phyloP scores from a whole-genome alignment of 441 rosid species.

The Sinapis alba region DNA sequence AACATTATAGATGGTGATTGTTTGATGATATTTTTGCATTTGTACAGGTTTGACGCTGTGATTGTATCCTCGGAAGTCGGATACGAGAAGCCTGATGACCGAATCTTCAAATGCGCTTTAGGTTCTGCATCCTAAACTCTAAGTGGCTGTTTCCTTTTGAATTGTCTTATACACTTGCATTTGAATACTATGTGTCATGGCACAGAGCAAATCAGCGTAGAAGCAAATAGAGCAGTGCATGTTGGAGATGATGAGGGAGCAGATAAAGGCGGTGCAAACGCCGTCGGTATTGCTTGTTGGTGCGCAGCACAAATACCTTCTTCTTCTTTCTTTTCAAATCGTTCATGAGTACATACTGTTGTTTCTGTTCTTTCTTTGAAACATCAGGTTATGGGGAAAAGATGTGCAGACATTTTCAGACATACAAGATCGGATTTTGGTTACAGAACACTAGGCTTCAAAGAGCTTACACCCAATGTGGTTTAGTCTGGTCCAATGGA shows the following conservation, averaged over 20 bases:
- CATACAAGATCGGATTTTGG: slow-evolving; percentile 52
- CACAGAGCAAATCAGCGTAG: slow-evolving; percentile 59
- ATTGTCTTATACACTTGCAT: neutral
- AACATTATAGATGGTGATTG: neutral
- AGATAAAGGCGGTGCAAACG: slow-evolving; percentile 75
- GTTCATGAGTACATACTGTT: slow-evolving; percentile 3
- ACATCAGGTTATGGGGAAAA: slow-evolving; percentile 75
- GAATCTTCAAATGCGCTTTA: slow-evolving; percentile 70
- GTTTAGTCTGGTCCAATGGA: slow-evolving; percentile 83
- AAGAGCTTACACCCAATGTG: slow-evolving; percentile 48
- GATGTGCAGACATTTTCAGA: slow-evolving; percentile 72
- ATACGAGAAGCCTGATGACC: slow-evolving; percentile 78
- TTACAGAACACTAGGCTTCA: slow-evolving; percentile 24
- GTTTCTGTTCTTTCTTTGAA: slow-evolving; percentile 13
- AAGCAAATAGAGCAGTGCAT: slow-evolving; percentile 64
- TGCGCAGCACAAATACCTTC: slow-evolving; percentile 34
- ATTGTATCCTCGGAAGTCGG: slow-evolving; percentile 84
- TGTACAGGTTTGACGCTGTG: slow-evolving; percentile 76
- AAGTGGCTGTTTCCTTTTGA: slow-evolving; percentile 6
- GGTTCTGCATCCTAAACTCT: slow-evolving; percentile 44
- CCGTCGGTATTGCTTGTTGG: slow-evolving; percentile 80
- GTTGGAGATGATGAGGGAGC: slow-evolving; percentile 79
- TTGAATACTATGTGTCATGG: neutral
- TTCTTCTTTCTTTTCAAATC: neutral
- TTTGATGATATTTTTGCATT: slow-evolving; percentile 8